Evolutionary conservation across 202 grass and related monocot genomes (phyloP), one percentile per base, ranked within the genome.

Genomic region (Musa balbisiana): DNA sequence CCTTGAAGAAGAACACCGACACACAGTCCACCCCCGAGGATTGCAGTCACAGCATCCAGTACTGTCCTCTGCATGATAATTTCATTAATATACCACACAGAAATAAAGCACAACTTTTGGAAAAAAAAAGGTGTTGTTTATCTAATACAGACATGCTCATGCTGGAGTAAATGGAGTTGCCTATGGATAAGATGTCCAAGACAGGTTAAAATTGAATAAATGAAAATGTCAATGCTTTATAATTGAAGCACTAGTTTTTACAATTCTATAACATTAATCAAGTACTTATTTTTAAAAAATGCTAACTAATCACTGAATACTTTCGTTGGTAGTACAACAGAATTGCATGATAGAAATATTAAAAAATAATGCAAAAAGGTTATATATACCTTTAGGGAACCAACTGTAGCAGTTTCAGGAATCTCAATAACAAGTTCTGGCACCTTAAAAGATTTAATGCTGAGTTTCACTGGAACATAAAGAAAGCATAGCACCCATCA

Each of bases 381-480:
- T 27, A 69, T 25, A 9, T 73, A 79, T 92, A 96, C 92, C 89
- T 96, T 96, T 53, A 96, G 76, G 22, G 83, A 87, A 80, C 81
- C 89, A 75, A 96, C 72, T 51, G 92, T 90, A 87, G 92, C 76
- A 80, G 88, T 86, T 82, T 96, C 87, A 75, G 89, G 83, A 67
- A 96, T 82, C 75, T 84, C 86, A 73, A 88, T 79, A 27, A 67
- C 75, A 74, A 88, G 73, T 80, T 88, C 86, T 19, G 86, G 86
- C 49, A 96, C 76, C 69, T 82, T 92, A 76, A 92, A 88, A 53
- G 92, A 88, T 73, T 92, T 90, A 73, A 96, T 92, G 68, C 77
- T 80, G 64, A 96, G 71, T 74, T 89, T 96, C 83, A 96, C 92
- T 96, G 85, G 56, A 85, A 80, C 78, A 56, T 64, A 51, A 83